A percentile compares a stretch with the other conserved stretches of the same genome.
Conservation (phyloP, 2,329 filamentous ascomycete species). For the Talaromyces sp. region DNA sequence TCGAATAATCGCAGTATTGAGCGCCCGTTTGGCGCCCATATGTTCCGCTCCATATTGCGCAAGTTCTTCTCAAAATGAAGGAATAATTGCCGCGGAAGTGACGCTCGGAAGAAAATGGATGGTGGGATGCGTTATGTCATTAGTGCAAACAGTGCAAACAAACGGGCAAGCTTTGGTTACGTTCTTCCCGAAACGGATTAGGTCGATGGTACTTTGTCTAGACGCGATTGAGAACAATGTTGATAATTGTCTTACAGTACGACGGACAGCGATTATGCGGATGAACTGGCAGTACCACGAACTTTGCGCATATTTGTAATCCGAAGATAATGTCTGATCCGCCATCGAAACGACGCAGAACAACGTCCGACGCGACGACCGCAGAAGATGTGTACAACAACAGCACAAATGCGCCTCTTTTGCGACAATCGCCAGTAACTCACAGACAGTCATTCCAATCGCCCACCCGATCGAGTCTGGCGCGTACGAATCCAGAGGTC, state of each 20-base stretch:
- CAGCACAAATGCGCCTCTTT: conserved; percentile 19
- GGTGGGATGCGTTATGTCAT: conserved; percentile 32
- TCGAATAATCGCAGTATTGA: conserved; percentile 1
- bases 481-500: conserved; percentile 59
- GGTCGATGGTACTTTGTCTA: background rate
- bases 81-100: conserved; percentile 15
- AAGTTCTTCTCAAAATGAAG: conserved; percentile 7
- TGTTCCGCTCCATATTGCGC: background rate
- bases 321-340: conserved; percentile 50
- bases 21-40: background rate
- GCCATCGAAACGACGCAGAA: conserved; percentile 62
- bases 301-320: background rate
- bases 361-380: conserved; percentile 50
- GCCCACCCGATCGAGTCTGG: conserved; percentile 62
- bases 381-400: conserved; percentile 3
- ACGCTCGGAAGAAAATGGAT: conserved; percentile 8
- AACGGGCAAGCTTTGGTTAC: background rate
- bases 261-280: background rate
- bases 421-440: conserved; percentile 28
- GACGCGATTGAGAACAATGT: background rate
- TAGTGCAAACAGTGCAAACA: conserved; percentile 39
- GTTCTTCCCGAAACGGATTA: conserved; percentile 12
- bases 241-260: background rate
- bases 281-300: background rate
- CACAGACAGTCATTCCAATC: conserved; percentile 60